These are phyloP conservation scores for Plicaturopsis crispa DNA, from an alignment of 768 basidiomycete species.

Conservation along the genomic window DNA sequence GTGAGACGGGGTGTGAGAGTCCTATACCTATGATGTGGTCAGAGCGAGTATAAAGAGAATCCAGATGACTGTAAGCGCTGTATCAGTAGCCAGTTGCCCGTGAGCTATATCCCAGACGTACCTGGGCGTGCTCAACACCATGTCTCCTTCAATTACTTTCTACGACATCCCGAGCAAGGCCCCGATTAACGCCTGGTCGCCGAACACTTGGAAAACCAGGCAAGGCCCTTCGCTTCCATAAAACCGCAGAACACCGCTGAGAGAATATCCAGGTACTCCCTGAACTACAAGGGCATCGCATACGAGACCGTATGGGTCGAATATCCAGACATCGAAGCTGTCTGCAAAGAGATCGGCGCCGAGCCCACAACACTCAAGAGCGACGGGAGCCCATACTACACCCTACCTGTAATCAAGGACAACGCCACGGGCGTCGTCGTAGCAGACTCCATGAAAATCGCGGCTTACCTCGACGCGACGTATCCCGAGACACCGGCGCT, in stretches of 20 bases:
- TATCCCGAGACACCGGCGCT: slow-evolving; percentile 37
- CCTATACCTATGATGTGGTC: no score
- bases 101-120: no score
- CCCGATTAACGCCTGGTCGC: slow-evolving; percentile 27
- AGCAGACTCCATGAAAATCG: slow-evolving; percentile 38
- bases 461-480: slow-evolving; percentile 39
- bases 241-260: no score
- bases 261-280: slow-evolving; percentile 27
- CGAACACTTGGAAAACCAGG: slow-evolving; percentile 41
- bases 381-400: slow-evolving; percentile 30
- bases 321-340: slow-evolving; percentile 36
- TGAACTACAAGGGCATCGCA: slow-evolving; percentile 32
- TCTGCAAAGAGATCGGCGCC: slow-evolving; percentile 27
- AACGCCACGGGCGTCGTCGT: slow-evolving; percentile 28
- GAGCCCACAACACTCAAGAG: slow-evolving; percentile 22
- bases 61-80: no score
- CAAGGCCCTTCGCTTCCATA: slow-evolving; percentile 16
- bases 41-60: no score
- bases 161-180: slow-evolving; percentile 37
- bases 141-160: no score
- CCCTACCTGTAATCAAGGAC: slow-evolving; percentile 44
- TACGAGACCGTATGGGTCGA: slow-evolving; percentile 47
- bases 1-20: no score
- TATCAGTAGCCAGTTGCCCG: no score
- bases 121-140: no score